Evolutionary conservation across 768 basidiomycete genomes (phyloP), one percentile per base, ranked within the genome.

Genomic region (Phaffia australis): DNA sequence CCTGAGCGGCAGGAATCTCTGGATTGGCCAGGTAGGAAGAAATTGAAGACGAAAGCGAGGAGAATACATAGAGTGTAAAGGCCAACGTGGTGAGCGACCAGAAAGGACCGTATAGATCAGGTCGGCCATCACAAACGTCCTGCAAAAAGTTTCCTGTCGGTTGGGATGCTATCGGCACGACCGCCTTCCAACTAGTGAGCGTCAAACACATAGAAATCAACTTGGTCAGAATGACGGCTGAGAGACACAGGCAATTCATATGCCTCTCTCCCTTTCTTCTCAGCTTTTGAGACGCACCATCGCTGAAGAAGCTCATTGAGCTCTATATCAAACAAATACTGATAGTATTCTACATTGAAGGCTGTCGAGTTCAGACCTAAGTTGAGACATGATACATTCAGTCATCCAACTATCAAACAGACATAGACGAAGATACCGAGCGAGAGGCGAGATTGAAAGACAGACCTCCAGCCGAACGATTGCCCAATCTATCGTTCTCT

Each of bases 31-130:
- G 83, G 77, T 91, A 97, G n/a, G 84, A 82, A 1, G 87, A 80
- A 71, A 98, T 86, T 56, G 89, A 89, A 19, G 89, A 85, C 9
- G 87, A 89, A 49, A 98, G 85, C 46, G 89, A 91, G 1, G 94
- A 95, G 29, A 88, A 93, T 66, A 95, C 83, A 80, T 93, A 97
- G 67, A 97, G 84, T 0, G 86, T 81, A 74, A 98, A 89, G 54
- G 95, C 87, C 69, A 99, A 84, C 0, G 94, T 98, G 1, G 92
- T 94, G 48, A 95, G 82, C 0, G 93, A 90, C 94, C 94, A 99
- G 79, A 99, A 97, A 1, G 94, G 92, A 0, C 76, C 76, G 63
- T 77, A 77, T 5, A 77, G 66, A 62, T 77, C 76, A 0, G 75
- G 72, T 54, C 74, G 69, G 4, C 72, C 74, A 16, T 76, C 75